Conservation (phyloP, 2,329 filamentous ascomycete genomes). For the Alternaria sp. region DNA sequence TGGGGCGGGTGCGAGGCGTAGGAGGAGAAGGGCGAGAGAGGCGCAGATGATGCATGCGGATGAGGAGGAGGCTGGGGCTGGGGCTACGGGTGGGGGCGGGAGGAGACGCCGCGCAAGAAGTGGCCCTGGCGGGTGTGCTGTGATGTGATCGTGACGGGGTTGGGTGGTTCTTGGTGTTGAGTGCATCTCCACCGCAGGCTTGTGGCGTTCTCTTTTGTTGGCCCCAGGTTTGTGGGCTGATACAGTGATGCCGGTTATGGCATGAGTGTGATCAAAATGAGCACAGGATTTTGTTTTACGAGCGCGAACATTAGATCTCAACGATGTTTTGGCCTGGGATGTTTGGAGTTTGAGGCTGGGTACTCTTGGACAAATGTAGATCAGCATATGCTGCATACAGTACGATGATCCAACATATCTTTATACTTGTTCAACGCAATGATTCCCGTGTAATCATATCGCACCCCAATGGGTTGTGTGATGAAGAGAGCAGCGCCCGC, state of each 20-base stretch:
- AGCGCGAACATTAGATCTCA: not conserved
- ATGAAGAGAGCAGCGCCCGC: not conserved
- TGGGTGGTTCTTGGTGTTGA: not conserved
- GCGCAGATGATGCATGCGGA: conserved; percentile 80
- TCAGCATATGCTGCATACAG: not conserved
- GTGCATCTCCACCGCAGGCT: not conserved
- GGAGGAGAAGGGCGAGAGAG: conserved; percentile 79
- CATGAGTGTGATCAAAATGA: not conserved
- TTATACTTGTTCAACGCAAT: not conserved
- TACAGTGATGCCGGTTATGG: not conserved
- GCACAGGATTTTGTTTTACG: not conserved
- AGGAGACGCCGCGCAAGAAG: conserved; percentile 56
- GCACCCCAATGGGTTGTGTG: not conserved
- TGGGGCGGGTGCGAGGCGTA: conserved; percentile 68
- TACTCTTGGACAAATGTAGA: not conserved
- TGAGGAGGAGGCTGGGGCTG: conserved; percentile 70
- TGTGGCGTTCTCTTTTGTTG: not conserved
- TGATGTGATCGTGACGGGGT: conserved; percentile 50
- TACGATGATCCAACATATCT: not conserved
- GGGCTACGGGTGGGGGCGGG: conserved; percentile 46
- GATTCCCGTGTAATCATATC: no score
- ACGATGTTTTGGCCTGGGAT: not conserved
- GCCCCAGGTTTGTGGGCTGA: not conserved
- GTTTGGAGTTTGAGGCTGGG: not conserved
- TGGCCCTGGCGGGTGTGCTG: conserved; percentile 53